Conservation (phyloP, 441 rosid species). For the Cnidoscolus chayamansa region DNA sequence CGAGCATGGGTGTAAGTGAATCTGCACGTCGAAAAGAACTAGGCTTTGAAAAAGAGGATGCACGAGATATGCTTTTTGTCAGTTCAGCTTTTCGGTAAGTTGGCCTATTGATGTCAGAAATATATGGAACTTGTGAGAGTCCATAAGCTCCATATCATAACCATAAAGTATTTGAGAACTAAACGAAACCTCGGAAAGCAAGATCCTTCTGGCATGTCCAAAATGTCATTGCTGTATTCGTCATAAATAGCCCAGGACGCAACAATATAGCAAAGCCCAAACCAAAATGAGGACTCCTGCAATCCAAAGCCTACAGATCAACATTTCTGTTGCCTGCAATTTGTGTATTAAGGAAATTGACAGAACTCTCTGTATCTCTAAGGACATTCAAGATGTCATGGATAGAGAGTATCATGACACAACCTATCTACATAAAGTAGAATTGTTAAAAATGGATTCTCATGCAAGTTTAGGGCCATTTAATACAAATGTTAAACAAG, state of each 20-base stretch:
- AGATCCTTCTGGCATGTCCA: conserved; percentile 93
- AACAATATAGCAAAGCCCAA: conserved; percentile 70
- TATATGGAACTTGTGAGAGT: neutral
- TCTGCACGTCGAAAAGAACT: conserved; percentile 49
- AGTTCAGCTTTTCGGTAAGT: conserved; percentile 40
- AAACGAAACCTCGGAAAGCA: conserved; percentile 73
- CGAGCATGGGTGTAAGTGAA: conserved; percentile 56
- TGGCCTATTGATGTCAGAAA: conserved; percentile 48
- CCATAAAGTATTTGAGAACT: conserved; percentile 8
- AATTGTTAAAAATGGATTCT: neutral
- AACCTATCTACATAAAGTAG: neutral
- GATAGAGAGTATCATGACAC: neutral
- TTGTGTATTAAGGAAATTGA: conserved; percentile 6
- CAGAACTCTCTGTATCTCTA: neutral
- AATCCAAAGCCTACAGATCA: conserved; percentile 21
- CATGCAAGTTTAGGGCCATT: neutral
- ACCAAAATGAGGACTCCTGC: conserved; percentile 86
- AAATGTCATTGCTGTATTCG: conserved; percentile 89
- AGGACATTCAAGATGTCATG: neutral
- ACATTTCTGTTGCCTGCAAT: conserved; percentile 4
- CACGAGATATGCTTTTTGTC: conserved; percentile 28
- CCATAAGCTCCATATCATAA: conserved; percentile 2
- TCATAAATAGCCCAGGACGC: conserved; percentile 81
- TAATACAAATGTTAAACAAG: neutral
- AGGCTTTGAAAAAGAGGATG: conserved; percentile 41